Evolutionary conservation across 2,329 filamentous ascomycete genomes (phyloP).

Genomic region (Aspergillus thermomutatus): DNA sequence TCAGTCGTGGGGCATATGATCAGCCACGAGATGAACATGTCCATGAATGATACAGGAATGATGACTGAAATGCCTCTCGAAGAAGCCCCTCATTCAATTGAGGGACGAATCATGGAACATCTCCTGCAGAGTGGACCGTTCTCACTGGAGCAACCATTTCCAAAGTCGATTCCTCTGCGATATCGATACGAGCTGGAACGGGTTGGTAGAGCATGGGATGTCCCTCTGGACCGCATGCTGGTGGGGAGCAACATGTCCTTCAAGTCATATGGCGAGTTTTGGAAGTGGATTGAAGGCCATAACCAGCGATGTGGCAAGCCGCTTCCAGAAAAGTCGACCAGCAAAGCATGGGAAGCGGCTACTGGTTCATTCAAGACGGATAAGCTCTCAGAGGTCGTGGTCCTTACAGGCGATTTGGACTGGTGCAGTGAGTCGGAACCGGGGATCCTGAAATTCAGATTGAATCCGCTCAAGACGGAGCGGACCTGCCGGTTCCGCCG

Average conservation of each 20-base stretch:
- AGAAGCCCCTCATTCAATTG: slow-evolving; percentile 11
- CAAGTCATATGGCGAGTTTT: slow-evolving; percentile 30
- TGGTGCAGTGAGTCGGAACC: slow-evolving; percentile 33
- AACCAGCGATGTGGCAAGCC: slow-evolving; percentile 19
- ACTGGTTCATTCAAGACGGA: slow-evolving; percentile 29
- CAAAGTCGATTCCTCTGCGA: slow-evolving; percentile 28
- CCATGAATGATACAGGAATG: slow-evolving; percentile 3
- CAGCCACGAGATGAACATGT: slow-evolving; percentile 13
- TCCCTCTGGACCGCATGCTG: slow-evolving; percentile 28
- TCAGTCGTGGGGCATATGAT: slow-evolving; percentile 23
- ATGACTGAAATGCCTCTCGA: background rate
- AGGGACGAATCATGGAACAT: slow-evolving; percentile 24
- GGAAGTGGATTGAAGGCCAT: slow-evolving; percentile 29
- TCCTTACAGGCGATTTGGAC: slow-evolving; percentile 39
- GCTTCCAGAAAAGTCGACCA: slow-evolving; percentile 30
- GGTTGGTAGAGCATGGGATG: slow-evolving; percentile 27
- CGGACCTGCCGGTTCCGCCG: slow-evolving; percentile 44
- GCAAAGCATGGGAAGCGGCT: slow-evolving; percentile 34
- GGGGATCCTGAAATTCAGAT: slow-evolving; percentile 36
- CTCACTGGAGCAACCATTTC: slow-evolving; percentile 23
- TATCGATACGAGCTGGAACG: slow-evolving; percentile 39
- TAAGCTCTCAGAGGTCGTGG: slow-evolving; percentile 36
- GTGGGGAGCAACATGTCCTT: slow-evolving; percentile 21
- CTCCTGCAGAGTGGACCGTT: slow-evolving; percentile 37
- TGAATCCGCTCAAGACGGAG: slow-evolving; percentile 43